Conservation (phyloP, 495 filamentous ascomycete genomes). For the Penicillium samsonianum region DNA sequence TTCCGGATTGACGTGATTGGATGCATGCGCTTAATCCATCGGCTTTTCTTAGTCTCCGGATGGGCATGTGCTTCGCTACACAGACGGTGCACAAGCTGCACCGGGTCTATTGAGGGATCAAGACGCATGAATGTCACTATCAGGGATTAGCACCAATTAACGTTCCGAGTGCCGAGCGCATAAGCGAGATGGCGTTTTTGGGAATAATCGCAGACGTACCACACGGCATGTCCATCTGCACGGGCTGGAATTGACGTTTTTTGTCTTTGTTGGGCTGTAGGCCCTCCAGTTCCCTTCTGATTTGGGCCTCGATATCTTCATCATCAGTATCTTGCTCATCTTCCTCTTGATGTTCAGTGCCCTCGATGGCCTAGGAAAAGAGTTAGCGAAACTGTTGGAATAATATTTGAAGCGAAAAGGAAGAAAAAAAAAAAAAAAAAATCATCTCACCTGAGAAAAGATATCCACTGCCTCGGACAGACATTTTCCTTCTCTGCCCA, state of each 20-base stretch:
- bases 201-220: slow-evolving; percentile 54
- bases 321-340: slow-evolving; percentile 44
- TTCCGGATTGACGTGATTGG: slow-evolving; percentile 75
- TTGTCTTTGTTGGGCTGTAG: slow-evolving; percentile 56
- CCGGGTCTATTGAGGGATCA: slow-evolving; percentile 72
- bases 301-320: slow-evolving; percentile 80
- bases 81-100: slow-evolving; percentile 73
- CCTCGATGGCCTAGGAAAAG: slow-evolving; percentile 25
- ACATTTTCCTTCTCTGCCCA: slow-evolving; percentile 75
- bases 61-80: slow-evolving; percentile 62
- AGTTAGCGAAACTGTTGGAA: slow-evolving; percentile 9
- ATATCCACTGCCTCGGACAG: slow-evolving; percentile 69
- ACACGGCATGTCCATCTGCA: slow-evolving; percentile 77
- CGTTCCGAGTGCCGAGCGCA: slow-evolving; percentile 51
- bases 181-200: slow-evolving; percentile 9
- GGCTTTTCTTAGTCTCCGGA: slow-evolving; percentile 58
- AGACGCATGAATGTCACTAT: slow-evolving; percentile 46
- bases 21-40: slow-evolving; percentile 82
- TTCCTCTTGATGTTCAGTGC: slow-evolving; percentile 32
- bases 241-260: slow-evolving; percentile 55
- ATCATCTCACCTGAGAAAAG: slow-evolving; percentile 66
- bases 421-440: neutral
- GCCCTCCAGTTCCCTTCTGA: slow-evolving; percentile 71
- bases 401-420: neutral
- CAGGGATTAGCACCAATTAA: slow-evolving; percentile 20